Base-by-base conservation (phyloP, 2,329 filamentous ascomycete species). In the Thyridium curvatum region DNA sequence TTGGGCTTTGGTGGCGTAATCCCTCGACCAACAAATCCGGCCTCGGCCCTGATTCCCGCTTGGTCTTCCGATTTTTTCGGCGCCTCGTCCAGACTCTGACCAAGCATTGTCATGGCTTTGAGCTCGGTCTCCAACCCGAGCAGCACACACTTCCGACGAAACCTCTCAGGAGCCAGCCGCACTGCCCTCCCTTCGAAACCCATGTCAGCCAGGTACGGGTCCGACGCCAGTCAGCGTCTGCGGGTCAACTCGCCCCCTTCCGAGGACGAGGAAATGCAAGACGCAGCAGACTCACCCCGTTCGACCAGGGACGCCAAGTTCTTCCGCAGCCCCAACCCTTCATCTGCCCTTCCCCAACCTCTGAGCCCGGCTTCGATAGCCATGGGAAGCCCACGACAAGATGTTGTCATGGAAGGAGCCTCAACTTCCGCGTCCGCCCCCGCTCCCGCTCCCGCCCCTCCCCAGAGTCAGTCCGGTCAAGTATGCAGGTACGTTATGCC, bases 401-500 rank as follows among this genome's bases (percentile, higher is more conserved):
- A 47, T 29, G n/a, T 29, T 5, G 33, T 32, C 12, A 40, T 41
- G n/a, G 49, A 50, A 12, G 39, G 31, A 7, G 42, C 43, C 10
- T 45, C 46, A 2, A 43, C 48, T 17, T 38, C 41, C 3, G 43
- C 41, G 12, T 16, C 35, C 3, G 41, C 43, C 10, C 45, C 46
- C 2, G 45, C 48, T 17, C 40, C 41, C 3, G 43, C 41, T n/a
- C 17, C 35, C 3, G 41, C 34, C 18, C 39, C 45, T 10, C 38
- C 41, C n/a, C 52, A 54, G 32, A 54, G 55, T 26, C 65, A 79
- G 32, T 68, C 65, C 36, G 82, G 81, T 3, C 83, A 86, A 57
- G 66, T 84, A 34, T 87, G 83, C 78, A 86, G 82, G 83, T 85
- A 65, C 54, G 72, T 28, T 3, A 10, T 3, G 30, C n/a, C 32